Conservation (phyloP, 495 filamentous ascomycete genomes). For the Aeminium ludgeri region DNA sequence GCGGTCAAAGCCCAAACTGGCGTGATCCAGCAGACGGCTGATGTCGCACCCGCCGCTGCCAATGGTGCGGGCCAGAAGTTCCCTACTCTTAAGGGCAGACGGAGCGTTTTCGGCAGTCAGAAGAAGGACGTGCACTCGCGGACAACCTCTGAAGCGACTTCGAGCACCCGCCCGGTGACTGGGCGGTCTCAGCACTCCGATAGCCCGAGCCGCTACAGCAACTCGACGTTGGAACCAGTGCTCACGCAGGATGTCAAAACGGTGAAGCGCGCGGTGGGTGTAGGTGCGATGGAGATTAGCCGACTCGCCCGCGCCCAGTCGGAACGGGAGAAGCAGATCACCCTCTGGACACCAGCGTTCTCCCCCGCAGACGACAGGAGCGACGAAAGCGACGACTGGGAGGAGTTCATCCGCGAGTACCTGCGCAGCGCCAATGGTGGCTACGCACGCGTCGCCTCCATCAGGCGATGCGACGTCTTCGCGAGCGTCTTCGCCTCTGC, state of each 20-base stretch:
- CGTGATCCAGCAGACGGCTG: no score
- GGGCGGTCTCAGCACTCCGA: conserved; percentile 6
- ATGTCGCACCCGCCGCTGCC: no score
- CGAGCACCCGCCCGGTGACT: conserved; percentile 4
- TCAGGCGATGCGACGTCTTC: conserved; percentile 60
- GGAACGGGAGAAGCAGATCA: conserved; percentile 60
- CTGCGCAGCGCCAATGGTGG: conserved; percentile 53
- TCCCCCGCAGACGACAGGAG: conserved; percentile 31
- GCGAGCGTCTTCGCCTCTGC: conserved; percentile 56
- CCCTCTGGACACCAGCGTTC: conserved; percentile 53
- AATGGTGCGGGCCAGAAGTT: conserved; percentile 23
- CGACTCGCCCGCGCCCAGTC: conserved; percentile 56
- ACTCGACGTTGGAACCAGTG: conserved; percentile 21
- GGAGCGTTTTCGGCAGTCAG: conserved; percentile 69
- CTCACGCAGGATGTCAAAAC: conserved; percentile 29
- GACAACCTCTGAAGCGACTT: conserved; percentile 19
- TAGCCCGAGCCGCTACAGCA: conserved; percentile 6
- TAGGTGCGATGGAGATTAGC: conserved; percentile 69
- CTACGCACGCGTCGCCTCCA: conserved; percentile 51
- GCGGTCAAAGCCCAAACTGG: neutral
- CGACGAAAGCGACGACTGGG: conserved; percentile 46
- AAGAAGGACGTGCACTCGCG: conserved; percentile 26
- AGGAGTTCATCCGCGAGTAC: conserved; percentile 56
- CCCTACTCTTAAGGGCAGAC: conserved; percentile 34
- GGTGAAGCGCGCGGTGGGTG: conserved; percentile 53